These are phyloP conservation scores for Rhizophlyctis rosea DNA, from an alignment of 192 early-diverging fungal genomes.

Conservation along the genomic window DNA sequence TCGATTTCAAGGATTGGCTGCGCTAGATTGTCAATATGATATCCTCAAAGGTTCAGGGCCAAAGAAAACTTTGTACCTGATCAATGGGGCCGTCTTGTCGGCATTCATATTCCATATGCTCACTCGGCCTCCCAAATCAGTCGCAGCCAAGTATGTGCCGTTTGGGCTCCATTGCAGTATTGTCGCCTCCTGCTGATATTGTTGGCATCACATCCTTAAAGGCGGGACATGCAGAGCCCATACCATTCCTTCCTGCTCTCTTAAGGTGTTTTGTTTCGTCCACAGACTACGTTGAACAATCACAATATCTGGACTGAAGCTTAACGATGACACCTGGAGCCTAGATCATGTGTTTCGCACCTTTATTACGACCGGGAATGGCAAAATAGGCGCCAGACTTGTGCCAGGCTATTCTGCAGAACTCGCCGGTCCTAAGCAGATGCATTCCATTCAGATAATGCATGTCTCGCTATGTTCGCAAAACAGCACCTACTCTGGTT, in stretches of 20 bases:
- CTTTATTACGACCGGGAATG: conserved; percentile 49
- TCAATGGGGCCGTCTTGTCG: conserved; percentile 10
- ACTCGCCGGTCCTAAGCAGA: conserved; percentile 25
- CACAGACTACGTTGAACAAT: too few species aligned
- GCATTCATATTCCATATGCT: conserved; percentile 58
- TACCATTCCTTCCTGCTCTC: too few species aligned
- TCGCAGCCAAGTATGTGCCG: conserved; percentile 58
- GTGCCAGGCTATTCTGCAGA: conserved; percentile 56
- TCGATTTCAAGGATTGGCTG: conserved; percentile 2
- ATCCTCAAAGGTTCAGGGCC: too few species aligned
- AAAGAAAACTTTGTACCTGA: conserved; percentile 3
- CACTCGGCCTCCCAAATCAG: conserved; percentile 40
- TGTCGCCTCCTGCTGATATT: neutral
- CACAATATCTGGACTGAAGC: too few species aligned
- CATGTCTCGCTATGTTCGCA: conserved; percentile 25
- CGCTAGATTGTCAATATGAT: too few species aligned
- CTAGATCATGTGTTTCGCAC: conserved; percentile 27
- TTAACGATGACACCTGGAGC: too few species aligned
- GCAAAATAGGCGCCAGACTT: conserved; percentile 58
- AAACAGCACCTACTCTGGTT: conserved; percentile 40
- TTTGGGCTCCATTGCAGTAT: conserved; percentile 63
- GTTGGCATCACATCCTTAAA: too few species aligned
- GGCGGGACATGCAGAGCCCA: too few species aligned
- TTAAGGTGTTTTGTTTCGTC: too few species aligned
- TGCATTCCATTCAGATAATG: conserved; percentile 1